Evolutionary conservation across 345 rosid species (phyloP).

Genomic region (Clarkia xantiana): DNA sequence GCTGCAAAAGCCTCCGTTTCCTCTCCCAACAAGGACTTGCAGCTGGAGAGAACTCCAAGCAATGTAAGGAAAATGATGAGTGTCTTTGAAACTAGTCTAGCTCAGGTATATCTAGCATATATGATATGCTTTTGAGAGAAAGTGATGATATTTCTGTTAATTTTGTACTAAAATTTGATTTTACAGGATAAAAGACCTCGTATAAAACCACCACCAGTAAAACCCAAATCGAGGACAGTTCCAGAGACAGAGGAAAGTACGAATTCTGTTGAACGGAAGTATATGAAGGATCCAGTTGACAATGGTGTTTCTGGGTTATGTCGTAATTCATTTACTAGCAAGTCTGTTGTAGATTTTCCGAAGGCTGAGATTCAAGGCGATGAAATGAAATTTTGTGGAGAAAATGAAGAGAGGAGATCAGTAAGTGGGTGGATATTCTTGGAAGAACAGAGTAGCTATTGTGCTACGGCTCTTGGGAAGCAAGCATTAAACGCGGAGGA

Average conservation of each 20-base stretch:
- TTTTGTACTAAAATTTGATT: conserved; percentile 6
- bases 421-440: conserved; percentile 61
- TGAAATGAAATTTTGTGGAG: conserved; percentile 4
- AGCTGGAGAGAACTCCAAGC: conserved; percentile 24
- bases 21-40: conserved; percentile 1
- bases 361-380: conserved; percentile 8
- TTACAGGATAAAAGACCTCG: conserved; percentile 32
- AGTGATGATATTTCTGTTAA: conserved; percentile 1
- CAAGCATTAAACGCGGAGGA: not conserved
- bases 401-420: conserved; percentile 3
- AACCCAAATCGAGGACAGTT: conserved; percentile 14
- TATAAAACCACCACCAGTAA: conserved; percentile 21
- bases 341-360: no score
- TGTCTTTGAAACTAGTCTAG: conserved; percentile 47
- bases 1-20: conserved; percentile 8
- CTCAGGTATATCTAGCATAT: conserved; percentile 36
- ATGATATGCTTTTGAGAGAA: not conserved
- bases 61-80: conserved; percentile 65
- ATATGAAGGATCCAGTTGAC: no score
- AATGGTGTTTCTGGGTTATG: no score
- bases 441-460: conserved; percentile 26
- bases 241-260: no score
- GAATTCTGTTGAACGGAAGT: no score
- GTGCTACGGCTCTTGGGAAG: conserved; percentile 34
- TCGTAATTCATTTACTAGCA: no score